These are phyloP conservation scores for Raphidocelis subcapitata DNA, from an alignment of 139 green algal species.

Conservation along the genomic window DNA sequence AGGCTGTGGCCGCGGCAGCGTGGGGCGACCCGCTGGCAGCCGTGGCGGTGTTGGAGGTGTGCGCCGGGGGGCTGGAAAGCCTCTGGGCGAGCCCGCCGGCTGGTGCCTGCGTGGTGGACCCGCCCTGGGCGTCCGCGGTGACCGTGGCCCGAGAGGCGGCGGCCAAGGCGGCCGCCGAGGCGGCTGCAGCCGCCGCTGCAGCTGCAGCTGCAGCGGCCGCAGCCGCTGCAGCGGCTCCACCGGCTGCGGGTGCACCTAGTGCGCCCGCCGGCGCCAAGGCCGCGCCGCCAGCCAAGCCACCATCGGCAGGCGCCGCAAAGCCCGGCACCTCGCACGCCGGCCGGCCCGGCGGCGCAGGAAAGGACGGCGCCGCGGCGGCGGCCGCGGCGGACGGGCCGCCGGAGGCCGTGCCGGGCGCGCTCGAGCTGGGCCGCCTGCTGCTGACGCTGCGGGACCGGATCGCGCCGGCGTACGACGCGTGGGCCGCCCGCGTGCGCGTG, in stretches of 20 bases:
- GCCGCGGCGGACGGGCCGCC: background rate
- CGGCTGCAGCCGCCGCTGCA: conserved; percentile 7
- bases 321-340: no score
- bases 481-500: conserved; percentile 39
- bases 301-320: no score
- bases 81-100: conserved; percentile 3
- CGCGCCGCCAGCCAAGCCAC: background rate
- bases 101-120: background rate
- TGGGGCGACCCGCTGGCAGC: conserved; percentile 8
- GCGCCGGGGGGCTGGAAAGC: background rate
- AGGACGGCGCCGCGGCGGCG: conserved; percentile 8
- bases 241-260: background rate
- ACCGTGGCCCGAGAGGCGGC: conserved; percentile 17
- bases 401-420: conserved; percentile 34
- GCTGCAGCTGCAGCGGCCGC: background rate
- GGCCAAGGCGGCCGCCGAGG: conserved; percentile 11
- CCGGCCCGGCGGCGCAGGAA: background rate
- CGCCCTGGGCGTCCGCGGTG: conserved; percentile 13
- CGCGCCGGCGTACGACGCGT: conserved; percentile 46
- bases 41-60: conserved; percentile 5
- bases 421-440: conserved; percentile 20
- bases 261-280: conserved; percentile 4
- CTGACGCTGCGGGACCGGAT: conserved; percentile 19
- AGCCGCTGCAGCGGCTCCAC: background rate
- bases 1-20: background rate